Percentiles rank a stretch among this genome's conserved stretches.
Conservation (phyloP, 805 yeast genomes). For the Maudiozyma turicensis region DNA sequence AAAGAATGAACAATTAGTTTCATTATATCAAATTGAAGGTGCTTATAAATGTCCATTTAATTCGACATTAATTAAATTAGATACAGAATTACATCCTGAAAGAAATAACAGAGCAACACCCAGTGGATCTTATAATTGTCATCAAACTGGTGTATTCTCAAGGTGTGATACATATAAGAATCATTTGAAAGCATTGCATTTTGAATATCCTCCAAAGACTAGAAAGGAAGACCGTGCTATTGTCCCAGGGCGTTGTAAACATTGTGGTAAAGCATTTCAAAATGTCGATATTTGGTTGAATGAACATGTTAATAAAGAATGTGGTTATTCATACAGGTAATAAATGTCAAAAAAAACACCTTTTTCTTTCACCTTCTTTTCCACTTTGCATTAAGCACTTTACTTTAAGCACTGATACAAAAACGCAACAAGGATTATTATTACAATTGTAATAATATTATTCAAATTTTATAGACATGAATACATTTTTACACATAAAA, state of each 20-base stretch:
- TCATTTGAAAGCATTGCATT: constrained; percentile 80
- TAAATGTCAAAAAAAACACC: background rate
- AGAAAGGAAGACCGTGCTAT: constrained; percentile 60
- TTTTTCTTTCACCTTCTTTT: background rate
- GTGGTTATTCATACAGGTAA: constrained; percentile 16
- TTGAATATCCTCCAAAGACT: constrained; percentile 77
- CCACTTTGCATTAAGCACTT: background rate
- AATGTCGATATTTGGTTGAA: constrained; percentile 73
- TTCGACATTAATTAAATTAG: constrained; percentile 19
- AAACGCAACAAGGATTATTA: background rate
- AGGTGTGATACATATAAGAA: constrained; percentile 87
- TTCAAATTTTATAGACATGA: too few species aligned
- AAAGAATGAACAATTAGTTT: constrained; percentile 12
- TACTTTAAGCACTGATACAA: background rate
- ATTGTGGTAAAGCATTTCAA: constrained; percentile 53
- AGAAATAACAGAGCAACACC: constrained; percentile 1
- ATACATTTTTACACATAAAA: too few species aligned
- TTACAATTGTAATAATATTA: too few species aligned
- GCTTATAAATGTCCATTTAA: constrained; percentile 69
- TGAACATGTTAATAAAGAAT: constrained; percentile 48
- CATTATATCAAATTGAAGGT: constrained; percentile 19
- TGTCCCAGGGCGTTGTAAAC: constrained; percentile 64
- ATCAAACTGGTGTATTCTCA: constrained; percentile 71
- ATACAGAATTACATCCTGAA: constrained; percentile 16
- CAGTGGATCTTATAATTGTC: constrained; percentile 38